Percentiles rank a stretch among this genome's conserved stretches.
phyloP scores from a whole-genome alignment of 345 rosid genomes.

The Geranium rotundifolium region DNA sequence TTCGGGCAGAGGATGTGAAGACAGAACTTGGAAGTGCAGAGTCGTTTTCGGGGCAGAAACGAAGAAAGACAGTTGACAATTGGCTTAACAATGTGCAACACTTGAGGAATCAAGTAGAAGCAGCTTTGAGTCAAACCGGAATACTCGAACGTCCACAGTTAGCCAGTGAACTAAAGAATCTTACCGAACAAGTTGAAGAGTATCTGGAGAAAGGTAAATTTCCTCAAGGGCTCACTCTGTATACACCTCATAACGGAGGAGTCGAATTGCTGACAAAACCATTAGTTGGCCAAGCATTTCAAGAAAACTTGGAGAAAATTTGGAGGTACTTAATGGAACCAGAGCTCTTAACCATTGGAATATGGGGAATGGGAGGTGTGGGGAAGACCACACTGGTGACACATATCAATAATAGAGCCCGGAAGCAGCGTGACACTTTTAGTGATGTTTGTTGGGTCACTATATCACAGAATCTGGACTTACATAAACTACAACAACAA shows the following conservation, averaged over 20 bases:
- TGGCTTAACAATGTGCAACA: conserved; percentile 6
- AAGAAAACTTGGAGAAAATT: neutral
- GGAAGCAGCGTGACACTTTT: neutral
- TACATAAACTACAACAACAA: conserved; percentile 5
- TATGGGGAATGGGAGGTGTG: conserved; percentile 18
- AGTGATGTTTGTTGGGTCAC: conserved; percentile 11
- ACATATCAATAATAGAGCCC: conserved; percentile 8
- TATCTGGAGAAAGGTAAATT: neutral
- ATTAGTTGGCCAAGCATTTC: conserved; percentile 2
- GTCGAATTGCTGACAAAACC: neutral
- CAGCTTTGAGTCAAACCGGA: neutral
- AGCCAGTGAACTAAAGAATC: neutral
- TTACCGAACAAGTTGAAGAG: too few species aligned
- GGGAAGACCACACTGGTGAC: conserved; percentile 2
- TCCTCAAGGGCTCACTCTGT: neutral
- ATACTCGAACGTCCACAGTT: too few species aligned
- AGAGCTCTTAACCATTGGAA: conserved; percentile 5
- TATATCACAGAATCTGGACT: conserved; percentile 4
- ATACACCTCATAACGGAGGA: neutral
- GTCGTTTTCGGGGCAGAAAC: conserved; percentile 1
- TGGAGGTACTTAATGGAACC: neutral
- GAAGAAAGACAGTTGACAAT: conserved; percentile 4
- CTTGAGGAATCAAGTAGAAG: neutral
- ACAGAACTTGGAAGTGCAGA: neutral
- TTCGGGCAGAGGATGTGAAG: conserved; percentile 1